Evolutionary conservation across 805 yeast genomes (phyloP), one percentile per base, ranked within the genome.

Genomic region (Ogataea zsoltii): DNA sequence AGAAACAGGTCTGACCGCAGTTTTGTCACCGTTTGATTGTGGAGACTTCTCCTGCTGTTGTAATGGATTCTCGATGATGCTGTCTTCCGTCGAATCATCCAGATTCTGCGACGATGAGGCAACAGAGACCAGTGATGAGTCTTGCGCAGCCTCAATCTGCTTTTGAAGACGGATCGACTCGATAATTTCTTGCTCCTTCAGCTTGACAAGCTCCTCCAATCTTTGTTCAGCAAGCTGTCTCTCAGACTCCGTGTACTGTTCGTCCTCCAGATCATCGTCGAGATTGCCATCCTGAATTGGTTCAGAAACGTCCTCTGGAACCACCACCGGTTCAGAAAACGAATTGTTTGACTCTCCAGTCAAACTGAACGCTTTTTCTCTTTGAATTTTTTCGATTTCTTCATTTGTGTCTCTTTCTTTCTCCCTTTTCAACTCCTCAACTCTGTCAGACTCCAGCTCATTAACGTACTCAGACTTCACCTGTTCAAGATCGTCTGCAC

Each of bases 391-490:
- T 51, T 74, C 79, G 41, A 73, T 53, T 45, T 69, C 64, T 33
- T 61, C 63, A 18, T 72, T 72, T 43, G 65, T 47, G 15, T 56
- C 58, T 55, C 66, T 67, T 51, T 76, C 78, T 45, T 67, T 54
- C 37, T 63, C 69, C 16, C 73, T 60, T 52, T 72, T 67, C 43
- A 62, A 33, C 48, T 62, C 45, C 38, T 58, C 50, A 39, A 63
- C 65, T 21, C 25, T 21, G 7, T 21, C 25, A n/a, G 56, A 57
- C 35, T 65, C 70, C 15, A 55, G 48, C 26, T 51, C 52, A 15
- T 56, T 60, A 29, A 58, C 49, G 23, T 58, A 59, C 31, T 52
- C 61, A 33, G 41, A 51, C 56, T 56, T 51, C 40, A 63, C 46
- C 11, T 55, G 43, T 16, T 53, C 61, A 38, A 63, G 59, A 38